These are phyloP conservation scores for Cyberlindnera mycetangii DNA, from an alignment of 805 yeast species.

Conservation along the genomic window DNA sequence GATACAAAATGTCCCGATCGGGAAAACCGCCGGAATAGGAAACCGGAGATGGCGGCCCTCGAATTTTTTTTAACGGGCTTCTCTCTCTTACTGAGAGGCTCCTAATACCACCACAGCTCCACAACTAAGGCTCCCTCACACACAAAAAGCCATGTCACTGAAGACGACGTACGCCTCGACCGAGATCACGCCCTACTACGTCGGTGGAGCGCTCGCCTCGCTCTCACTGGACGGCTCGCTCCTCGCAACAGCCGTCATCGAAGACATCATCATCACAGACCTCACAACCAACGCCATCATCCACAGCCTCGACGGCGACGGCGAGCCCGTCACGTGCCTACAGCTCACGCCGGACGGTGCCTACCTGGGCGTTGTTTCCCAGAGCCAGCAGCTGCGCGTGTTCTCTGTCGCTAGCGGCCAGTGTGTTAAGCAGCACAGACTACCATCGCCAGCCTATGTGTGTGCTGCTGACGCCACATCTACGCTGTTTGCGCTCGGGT, in stretches of 20 bases:
- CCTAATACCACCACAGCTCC: not conserved
- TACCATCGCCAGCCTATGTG: conserved; percentile 80
- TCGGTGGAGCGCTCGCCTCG: conserved; percentile 78
- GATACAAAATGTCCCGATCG: not conserved
- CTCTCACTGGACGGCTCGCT: conserved; percentile 58
- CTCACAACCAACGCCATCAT: conserved; percentile 53
- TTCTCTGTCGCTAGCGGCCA: conserved; percentile 38
- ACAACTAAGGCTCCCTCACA: not conserved
- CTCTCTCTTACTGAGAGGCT: not conserved
- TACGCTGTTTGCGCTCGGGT: conserved; percentile 87
- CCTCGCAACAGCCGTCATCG: conserved; percentile 78
- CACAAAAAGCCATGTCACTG: conserved; percentile 17
- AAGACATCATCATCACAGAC: conserved; percentile 70
- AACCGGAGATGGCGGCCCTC: conserved; percentile 1
- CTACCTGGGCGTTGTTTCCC: conserved; percentile 69
- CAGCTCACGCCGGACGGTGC: conserved; percentile 74
- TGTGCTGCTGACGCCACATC: conserved; percentile 77
- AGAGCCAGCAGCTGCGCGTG: conserved; percentile 77
- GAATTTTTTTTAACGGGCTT: not conserved
- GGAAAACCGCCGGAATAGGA: not conserved
- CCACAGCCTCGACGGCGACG: conserved; percentile 71
- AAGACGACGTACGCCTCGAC: conserved; percentile 34
- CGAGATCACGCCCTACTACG: conserved; percentile 76
- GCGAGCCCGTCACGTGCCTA: conserved; percentile 79
- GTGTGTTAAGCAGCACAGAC: conserved; percentile 49